Evolutionary conservation across 1,139 yeast species (phyloP).

Genomic region (Diutina catenulata): DNA sequence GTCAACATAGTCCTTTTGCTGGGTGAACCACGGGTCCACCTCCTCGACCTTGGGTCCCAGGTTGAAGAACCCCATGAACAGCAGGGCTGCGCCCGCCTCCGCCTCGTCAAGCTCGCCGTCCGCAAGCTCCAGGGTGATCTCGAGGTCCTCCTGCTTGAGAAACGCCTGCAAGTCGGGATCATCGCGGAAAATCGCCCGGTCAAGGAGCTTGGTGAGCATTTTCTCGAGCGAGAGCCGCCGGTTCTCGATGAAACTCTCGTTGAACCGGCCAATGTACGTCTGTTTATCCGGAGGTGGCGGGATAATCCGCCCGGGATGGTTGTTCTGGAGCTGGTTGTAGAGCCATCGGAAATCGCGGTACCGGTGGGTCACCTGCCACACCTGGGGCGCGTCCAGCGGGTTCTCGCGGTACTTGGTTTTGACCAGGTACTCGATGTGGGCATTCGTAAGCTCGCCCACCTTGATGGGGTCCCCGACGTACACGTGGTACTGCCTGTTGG

Average conservation of each 20-base stretch:
- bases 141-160: not conserved
- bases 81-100: constrained; percentile 3
- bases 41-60: constrained; percentile 48
- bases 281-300: constrained; percentile 98
- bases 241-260: constrained; percentile 78
- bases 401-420: constrained; percentile 36
- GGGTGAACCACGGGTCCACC: constrained; percentile 66
- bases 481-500: constrained; percentile 35
- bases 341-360: constrained; percentile 82
- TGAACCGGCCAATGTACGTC: constrained; percentile 72
- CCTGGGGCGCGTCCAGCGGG: constrained; percentile 17
- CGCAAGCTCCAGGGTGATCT: not conserved
- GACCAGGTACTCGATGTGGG: constrained; percentile 82
- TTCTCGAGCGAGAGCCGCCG: constrained; percentile 79
- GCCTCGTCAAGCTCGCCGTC: constrained; percentile 4
- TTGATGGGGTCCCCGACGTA: constrained; percentile 85
- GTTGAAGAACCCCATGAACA: constrained; percentile 3
- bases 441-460: constrained; percentile 80
- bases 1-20: constrained; percentile 60
- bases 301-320: constrained; percentile 81
- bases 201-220: constrained; percentile 59
- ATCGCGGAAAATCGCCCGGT: not conserved
- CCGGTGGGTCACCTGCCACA: constrained; percentile 54
- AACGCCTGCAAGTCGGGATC: constrained; percentile 1
- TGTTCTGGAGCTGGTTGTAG: constrained; percentile 74